Percentiles rank a stretch among this genome's conserved stretches.
Evolutionary conservation across 2,329 filamentous ascomycete genomes (phyloP).

Genomic region (Chalaropsis thielavioides): DNA sequence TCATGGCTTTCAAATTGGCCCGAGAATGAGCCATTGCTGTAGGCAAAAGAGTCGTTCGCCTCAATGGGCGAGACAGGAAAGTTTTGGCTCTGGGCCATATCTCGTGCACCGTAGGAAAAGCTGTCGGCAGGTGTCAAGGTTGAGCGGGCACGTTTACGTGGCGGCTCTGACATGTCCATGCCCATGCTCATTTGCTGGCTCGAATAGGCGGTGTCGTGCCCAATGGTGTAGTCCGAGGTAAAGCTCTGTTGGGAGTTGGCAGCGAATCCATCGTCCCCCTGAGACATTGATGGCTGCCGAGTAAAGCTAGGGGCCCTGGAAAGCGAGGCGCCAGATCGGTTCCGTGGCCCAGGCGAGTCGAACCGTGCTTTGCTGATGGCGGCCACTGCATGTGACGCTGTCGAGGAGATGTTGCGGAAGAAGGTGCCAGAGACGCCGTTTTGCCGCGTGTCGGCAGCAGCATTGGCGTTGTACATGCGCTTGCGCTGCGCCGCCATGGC

Average conservation of each 20-base stretch:
- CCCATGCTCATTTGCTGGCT: constrained; percentile 28
- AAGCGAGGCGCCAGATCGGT: constrained; percentile 24
- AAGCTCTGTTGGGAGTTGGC: constrained; percentile 75
- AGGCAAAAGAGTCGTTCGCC: constrained; percentile 65
- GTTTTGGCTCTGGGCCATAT: constrained; percentile 31
- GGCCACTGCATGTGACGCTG: constrained; percentile 81
- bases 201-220: constrained; percentile 18
- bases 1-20: constrained; percentile 24
- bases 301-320: constrained; percentile 48
- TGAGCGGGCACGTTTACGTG: constrained; percentile 60
- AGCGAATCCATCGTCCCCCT: constrained; percentile 53
- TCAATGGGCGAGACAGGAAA: constrained; percentile 63
- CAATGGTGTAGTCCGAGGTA: constrained; percentile 54
- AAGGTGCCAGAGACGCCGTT: constrained; percentile 69
- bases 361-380: constrained; percentile 94
- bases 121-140: constrained; percentile 40
- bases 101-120: constrained; percentile 36
- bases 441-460: constrained; percentile 51
- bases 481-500: constrained; percentile 94
- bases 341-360: constrained; percentile 66
- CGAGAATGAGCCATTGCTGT: constrained; percentile 33
- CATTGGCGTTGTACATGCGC: constrained; percentile 60
- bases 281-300: constrained; percentile 51
- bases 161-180: constrained; percentile 53
- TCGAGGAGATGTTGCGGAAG: constrained; percentile 92